These are phyloP conservation scores for Myxozyma melibiosi DNA, from an alignment of 805 yeast genomes.

Conservation along the genomic window DNA sequence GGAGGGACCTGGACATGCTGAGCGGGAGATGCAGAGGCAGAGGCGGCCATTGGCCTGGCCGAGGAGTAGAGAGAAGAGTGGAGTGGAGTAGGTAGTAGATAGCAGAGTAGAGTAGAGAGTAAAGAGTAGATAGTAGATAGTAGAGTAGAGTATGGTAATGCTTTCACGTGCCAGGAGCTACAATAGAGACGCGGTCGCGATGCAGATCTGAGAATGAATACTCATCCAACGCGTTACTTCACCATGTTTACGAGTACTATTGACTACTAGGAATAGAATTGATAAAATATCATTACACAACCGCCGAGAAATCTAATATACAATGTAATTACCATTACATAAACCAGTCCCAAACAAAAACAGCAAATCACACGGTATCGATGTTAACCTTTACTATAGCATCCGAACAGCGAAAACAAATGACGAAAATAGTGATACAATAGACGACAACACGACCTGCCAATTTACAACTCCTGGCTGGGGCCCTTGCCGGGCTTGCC, in stretches of 20 bases:
- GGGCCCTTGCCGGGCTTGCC: constrained; percentile 39
- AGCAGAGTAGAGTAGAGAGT: too few relatives aligned
- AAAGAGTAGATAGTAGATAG: too few relatives aligned
- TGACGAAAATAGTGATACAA: constrained; percentile 12
- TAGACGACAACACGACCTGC: not conserved
- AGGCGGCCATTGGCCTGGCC: too few relatives aligned
- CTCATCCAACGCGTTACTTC: not conserved
- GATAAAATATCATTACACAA: constrained; percentile 17
- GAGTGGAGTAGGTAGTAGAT: too few relatives aligned
- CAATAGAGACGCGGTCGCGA: too few relatives aligned
- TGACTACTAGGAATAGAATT: not conserved
- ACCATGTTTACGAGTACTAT: not conserved
- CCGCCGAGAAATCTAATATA: constrained; percentile 29
- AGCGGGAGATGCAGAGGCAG: too few relatives aligned
- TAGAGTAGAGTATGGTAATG: too few relatives aligned
- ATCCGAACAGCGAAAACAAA: constrained; percentile 8
- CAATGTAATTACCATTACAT: constrained; percentile 26
- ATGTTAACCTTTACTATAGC: constrained; percentile 1
- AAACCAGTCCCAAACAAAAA: constrained; percentile 29
- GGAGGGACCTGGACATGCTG: not conserved
- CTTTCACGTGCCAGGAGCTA: too few relatives aligned
- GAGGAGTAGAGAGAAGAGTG: too few relatives aligned
- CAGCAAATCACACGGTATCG: constrained; percentile 10
- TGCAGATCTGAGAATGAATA: too few relatives aligned
- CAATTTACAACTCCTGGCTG: constrained; percentile 38